A percentile compares a stretch with the other conserved stretches of the same genome.
phyloP scores from a whole-genome alignment of 2,329 filamentous ascomycete species.

The Fusarium haematococcum region DNA sequence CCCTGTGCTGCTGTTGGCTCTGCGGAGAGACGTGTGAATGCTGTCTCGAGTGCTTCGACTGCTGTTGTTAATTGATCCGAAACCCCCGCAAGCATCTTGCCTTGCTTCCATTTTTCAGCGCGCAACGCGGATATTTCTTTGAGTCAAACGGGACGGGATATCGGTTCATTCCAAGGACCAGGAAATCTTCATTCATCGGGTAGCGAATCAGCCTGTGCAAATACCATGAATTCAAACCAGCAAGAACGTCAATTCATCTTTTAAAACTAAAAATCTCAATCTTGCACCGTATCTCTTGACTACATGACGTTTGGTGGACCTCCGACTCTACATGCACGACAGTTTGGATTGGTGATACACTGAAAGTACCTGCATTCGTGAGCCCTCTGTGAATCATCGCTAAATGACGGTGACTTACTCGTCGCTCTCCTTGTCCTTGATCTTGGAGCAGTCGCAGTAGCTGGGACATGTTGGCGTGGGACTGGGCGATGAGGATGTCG shows the following conservation, averaged over 20 bases:
- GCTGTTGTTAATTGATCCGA: constrained; percentile 49
- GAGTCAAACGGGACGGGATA: neutral
- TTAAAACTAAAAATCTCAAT: neutral
- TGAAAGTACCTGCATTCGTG: constrained; percentile 47
- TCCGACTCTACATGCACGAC: constrained; percentile 29
- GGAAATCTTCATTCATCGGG: constrained; percentile 1
- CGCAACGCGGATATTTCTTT: neutral
- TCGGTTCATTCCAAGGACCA: constrained; percentile 1
- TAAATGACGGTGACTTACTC: constrained; percentile 34
- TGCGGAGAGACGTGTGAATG: constrained; percentile 59
- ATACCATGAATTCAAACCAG: constrained; percentile 22
- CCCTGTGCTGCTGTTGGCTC: constrained; percentile 59
- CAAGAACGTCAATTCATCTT: neutral
- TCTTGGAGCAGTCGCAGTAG: constrained; percentile 39
- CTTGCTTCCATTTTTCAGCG: constrained; percentile 1
- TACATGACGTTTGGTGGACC: neutral
- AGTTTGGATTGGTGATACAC: constrained; percentile 49
- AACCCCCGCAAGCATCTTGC: neutral
- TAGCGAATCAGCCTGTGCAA: constrained; percentile 3
- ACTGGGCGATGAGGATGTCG: constrained; percentile 3
- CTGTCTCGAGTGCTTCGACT: constrained; percentile 56
- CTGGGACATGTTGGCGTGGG: constrained; percentile 8
- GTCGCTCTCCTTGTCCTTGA: constrained; percentile 44
- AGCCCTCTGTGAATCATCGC: neutral
- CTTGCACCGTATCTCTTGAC: neutral